Evolutionary conservation across 129 eudicot species (phyloP).

Genomic region (Flaveria linearis): DNA sequence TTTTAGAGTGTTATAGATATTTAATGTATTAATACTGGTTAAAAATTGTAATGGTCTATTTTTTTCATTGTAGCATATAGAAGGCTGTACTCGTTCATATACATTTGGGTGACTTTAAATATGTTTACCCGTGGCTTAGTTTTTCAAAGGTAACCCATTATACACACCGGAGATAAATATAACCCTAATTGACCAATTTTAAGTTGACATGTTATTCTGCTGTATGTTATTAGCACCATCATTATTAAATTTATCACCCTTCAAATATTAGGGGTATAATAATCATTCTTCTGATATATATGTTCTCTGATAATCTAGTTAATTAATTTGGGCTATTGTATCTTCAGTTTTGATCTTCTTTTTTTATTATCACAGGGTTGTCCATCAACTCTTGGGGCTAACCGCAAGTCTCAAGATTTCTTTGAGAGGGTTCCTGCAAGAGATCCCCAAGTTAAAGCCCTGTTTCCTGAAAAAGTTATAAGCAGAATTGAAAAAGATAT

Average conservation of each 20-base stretch:
- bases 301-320: background rate
- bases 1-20: too few relatives aligned
- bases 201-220: too few relatives aligned
- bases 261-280: background rate
- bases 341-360: background rate
- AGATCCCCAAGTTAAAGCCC: conserved; percentile 77
- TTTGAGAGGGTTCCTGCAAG: conserved; percentile 89
- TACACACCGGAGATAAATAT: too few relatives aligned
- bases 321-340: background rate
- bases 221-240: too few relatives aligned
- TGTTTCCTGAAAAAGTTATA: conserved; percentile 67
- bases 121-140: too few relatives aligned
- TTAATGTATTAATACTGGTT: too few relatives aligned
- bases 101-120: too few relatives aligned
- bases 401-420: conserved; percentile 85
- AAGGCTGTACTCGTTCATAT: too few relatives aligned
- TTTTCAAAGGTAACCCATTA: too few relatives aligned
- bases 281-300: background rate
- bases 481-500: conserved; percentile 66
- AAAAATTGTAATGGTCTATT: too few relatives aligned
- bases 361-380: conserved; percentile 62
- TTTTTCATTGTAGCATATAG: too few relatives aligned
- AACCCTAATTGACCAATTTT: too few relatives aligned
- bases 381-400: conserved; percentile 92
- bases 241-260: background rate